phyloP scores from a whole-genome alignment of 257 asterid species.

The Osmanthus fragrans region DNA sequence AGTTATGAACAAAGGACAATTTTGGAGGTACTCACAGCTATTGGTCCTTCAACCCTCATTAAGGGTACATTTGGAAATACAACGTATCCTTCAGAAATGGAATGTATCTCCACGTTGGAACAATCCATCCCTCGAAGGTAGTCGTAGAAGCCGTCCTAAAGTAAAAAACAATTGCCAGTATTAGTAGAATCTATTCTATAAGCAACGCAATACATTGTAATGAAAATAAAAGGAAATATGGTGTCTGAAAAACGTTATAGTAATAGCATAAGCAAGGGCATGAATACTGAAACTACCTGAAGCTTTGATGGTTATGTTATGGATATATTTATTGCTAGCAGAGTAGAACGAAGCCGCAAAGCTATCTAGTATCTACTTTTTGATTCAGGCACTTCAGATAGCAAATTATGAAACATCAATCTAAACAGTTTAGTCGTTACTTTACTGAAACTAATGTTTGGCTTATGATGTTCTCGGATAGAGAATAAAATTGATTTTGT shows the following conservation, averaged over 20 bases:
- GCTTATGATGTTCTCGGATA: not conserved
- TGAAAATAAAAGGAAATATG: not conserved
- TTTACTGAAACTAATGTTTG: not conserved
- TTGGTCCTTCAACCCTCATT: constrained; percentile 96
- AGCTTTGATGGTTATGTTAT: not conserved
- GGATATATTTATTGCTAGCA: not conserved
- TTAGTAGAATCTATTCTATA: not conserved
- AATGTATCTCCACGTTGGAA: constrained; percentile 88
- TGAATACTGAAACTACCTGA: not conserved
- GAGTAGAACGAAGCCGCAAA: not conserved
- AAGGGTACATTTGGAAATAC: constrained; percentile 94
- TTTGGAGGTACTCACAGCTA: constrained; percentile 72
- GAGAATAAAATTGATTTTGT: constrained; percentile 10
- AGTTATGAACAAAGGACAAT: constrained; percentile 10
- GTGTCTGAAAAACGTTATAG: not conserved
- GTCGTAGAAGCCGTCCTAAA: constrained; percentile 75
- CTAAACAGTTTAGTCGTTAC: not conserved
- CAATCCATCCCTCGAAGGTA: constrained; percentile 84
- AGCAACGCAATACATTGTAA: not conserved
- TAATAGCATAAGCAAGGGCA: not conserved
- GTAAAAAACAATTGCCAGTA: constrained; percentile 17
- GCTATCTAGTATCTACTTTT: not conserved
- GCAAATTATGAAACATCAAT: not conserved
- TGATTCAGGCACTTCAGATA: not conserved
- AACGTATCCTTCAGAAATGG: constrained; percentile 89